Base-by-base conservation (phyloP, 2,329 filamentous ascomycete genomes). In the Verticillium dahliae region DNA sequence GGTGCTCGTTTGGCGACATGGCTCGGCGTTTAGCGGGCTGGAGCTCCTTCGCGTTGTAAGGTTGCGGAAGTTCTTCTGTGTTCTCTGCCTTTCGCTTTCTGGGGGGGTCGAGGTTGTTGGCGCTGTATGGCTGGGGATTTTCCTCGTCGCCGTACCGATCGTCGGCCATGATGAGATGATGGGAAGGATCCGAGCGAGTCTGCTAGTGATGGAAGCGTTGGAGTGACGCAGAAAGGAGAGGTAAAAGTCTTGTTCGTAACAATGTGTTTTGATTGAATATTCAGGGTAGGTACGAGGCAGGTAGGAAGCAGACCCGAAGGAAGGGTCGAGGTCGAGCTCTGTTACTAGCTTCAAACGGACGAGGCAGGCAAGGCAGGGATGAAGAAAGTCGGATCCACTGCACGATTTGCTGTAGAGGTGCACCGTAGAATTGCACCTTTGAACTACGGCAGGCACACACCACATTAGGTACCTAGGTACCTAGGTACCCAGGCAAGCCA, bases 11-110 rank as follows among this genome's bases (percentile, higher is more conserved):
- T 39, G 78, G 75, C 1, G 84, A 86, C 15, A 83, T 71, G 62
- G 81, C 80, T 57, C 83, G 82, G 68, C 85, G 83, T 72, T 86
- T 86, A 33, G 83, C 82, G 1, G 83, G 78, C 65, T 85, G 82
- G 27, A 87, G 79, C 52, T 78, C 78, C 66, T 81, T 82, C 27
- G 84, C 84, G 66, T 86, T 83, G 74, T 86, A 87, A 5, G 84
- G 83, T 64, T 86, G 83, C 9, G 84, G 84, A 5, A 85, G 78
- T 45, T 79, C 76, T 59, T 80, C 76, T 61, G 72, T 61, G 18
- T 54, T 52, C 1, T 39, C 38, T 31, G 57, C 57, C n/a, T 58
- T 77, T 57, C 74, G 76, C 64, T 76, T 76, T 65, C 76, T 78
- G 50, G 75, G 73, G 10, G 75, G 65, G 57, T 75, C 73, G 35